phyloP scores from a whole-genome alignment of 768 basidiomycete species.

The Pleurotus ostreatus region DNA sequence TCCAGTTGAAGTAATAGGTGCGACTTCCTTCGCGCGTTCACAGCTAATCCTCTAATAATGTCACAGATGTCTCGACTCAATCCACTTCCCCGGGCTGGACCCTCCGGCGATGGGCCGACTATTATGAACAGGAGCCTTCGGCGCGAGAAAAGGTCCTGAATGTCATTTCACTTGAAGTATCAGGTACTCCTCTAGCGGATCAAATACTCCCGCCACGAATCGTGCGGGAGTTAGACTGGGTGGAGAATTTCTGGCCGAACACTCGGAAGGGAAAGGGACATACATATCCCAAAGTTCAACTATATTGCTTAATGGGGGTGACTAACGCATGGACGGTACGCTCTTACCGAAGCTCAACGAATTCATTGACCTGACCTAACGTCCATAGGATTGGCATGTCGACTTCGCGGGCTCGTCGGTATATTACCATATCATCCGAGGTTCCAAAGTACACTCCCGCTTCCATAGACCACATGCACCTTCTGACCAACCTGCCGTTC shows the following conservation, averaged over 20 bases:
- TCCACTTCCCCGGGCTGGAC: slow-evolving; percentile 86
- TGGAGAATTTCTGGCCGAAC: slow-evolving; percentile 91
- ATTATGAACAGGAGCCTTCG: slow-evolving; percentile 65
- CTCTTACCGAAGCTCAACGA: slow-evolving; percentile 10
- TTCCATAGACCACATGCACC: slow-evolving; percentile 4
- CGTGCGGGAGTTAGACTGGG: slow-evolving; percentile 92
- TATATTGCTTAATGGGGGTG: slow-evolving; percentile 97
- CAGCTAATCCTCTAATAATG: not conserved
- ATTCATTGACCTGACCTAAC: not conserved
- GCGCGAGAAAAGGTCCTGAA: slow-evolving; percentile 86
- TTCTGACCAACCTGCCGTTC: not conserved
- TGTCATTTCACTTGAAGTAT: slow-evolving; percentile 93
- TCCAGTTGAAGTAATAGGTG: slow-evolving; percentile 91
- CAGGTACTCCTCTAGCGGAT: slow-evolving; percentile 77
- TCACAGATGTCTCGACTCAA: slow-evolving; percentile 82
- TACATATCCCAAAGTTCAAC: slow-evolving; percentile 86
- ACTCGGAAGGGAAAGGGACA: slow-evolving; percentile 70
- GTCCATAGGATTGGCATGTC: slow-evolving; percentile 88
- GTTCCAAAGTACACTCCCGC: slow-evolving; percentile 59
- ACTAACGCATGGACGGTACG: slow-evolving; percentile 90
- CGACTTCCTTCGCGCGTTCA: slow-evolving; percentile 12
- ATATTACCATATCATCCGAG: slow-evolving; percentile 92
- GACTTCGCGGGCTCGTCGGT: slow-evolving; percentile 98
- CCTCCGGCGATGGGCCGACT: slow-evolving; percentile 86
- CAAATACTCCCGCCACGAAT: slow-evolving; percentile 79